A percentile compares a stretch with the other conserved stretches of the same genome.
Evolutionary conservation across 2,329 filamentous ascomycete species (phyloP).

Genomic region (Keithomyces neogunnii): DNA sequence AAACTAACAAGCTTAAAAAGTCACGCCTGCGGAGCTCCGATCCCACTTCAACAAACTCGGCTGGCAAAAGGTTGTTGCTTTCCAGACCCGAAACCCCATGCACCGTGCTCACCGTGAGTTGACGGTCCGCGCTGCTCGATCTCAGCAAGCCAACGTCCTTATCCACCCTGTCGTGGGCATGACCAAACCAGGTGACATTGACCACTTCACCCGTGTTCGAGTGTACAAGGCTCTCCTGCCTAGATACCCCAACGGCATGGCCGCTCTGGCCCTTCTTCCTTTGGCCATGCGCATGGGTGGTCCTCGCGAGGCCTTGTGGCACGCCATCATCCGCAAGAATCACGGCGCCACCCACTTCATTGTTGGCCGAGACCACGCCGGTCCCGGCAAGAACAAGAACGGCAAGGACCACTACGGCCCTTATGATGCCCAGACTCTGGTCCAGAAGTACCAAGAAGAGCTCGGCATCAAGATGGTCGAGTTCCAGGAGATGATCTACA

Average conservation of each 20-base stretch:
- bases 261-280: conserved; percentile 85
- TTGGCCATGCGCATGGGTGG: conserved; percentile 99
- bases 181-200: conserved; percentile 98
- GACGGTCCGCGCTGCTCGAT: conserved; percentile 91
- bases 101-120: conserved; percentile 96
- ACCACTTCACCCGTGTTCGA: conserved; percentile 98
- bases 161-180: conserved; percentile 98
- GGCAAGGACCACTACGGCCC: conserved; percentile 96
- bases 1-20: conserved; percentile 30
- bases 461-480: conserved; percentile 98
- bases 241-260: conserved; percentile 98
- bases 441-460: conserved; percentile 94
- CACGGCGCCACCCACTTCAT: conserved; percentile 99
- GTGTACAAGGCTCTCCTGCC: conserved; percentile 96
- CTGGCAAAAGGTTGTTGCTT: conserved; percentile 95
- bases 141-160: conserved; percentile 94
- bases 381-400: conserved; percentile 95
- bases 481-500: conserved; percentile 99
- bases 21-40: conserved; percentile 89
- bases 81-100: conserved; percentile 99
- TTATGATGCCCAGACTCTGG: conserved; percentile 92
- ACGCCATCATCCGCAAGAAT: conserved; percentile 99
- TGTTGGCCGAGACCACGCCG: conserved; percentile 95
- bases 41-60: conserved; percentile 99
- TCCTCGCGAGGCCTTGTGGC: conserved; percentile 97